A percentile compares a stretch with the other conserved stretches of the same genome.
Evolutionary conservation across 495 filamentous ascomycete genomes (phyloP).

Genomic region (Tetracladium marchalianum): DNA sequence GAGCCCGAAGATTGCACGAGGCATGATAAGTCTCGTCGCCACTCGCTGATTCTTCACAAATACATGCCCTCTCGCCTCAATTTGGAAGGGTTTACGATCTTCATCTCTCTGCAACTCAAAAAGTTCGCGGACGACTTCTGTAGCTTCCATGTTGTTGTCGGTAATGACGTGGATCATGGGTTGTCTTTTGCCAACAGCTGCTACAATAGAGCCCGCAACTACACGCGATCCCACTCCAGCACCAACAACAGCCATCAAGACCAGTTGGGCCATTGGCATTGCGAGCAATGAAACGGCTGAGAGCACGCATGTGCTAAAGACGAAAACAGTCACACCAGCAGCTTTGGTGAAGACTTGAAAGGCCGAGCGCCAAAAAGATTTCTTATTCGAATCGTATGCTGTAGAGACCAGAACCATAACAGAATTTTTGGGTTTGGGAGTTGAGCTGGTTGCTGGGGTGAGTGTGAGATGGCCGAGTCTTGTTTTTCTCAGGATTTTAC

Average conservation of each 20-base stretch:
- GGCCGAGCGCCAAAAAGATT: too few relatives aligned
- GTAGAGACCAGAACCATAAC: not conserved
- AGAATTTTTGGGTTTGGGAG: not conserved
- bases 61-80: not conserved
- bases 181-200: not conserved
- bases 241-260: not conserved
- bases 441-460: not conserved
- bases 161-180: constrained; percentile 9
- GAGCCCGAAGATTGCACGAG: not conserved
- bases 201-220: constrained; percentile 1
- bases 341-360: constrained; percentile 3
- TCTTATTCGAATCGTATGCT: not conserved
- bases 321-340: constrained; percentile 6
- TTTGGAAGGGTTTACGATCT: too few relatives aligned
- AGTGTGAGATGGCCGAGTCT: not conserved
- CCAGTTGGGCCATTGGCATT: constrained; percentile 5
- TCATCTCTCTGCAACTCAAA: too few relatives aligned
- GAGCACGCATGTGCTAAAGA: constrained; percentile 9
- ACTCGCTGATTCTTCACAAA: not conserved
- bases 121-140: too few relatives aligned
- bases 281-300: constrained; percentile 4
- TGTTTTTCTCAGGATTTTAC: not conserved
- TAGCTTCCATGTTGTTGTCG: not conserved
- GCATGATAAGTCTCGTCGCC: not conserved
- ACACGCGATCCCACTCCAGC: not conserved